Evolutionary conservation across 73 alveolate species (phyloP).

Genomic region (Paramecium tetraurelia): DNA sequence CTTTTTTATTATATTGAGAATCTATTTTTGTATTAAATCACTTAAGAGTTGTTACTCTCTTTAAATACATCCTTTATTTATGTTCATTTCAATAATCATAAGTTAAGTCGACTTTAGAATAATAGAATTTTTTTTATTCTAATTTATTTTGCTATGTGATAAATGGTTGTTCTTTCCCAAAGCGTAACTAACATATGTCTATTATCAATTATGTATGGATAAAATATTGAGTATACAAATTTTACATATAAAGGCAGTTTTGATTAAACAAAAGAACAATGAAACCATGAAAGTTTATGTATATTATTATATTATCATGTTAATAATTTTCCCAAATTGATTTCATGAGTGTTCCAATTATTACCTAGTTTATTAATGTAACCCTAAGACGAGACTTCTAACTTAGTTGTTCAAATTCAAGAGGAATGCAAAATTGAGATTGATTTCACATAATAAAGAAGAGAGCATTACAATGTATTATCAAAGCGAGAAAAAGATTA

Average conservation of each 20-base stretch:
- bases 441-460: background rate
- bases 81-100: background rate
- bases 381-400: background rate
- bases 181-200: too few relatives aligned
- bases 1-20: background rate
- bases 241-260: background rate
- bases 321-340: conserved; percentile 10
- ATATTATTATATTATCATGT: conserved; percentile 11
- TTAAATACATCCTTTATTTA: background rate
- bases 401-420: background rate
- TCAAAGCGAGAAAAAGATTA: background rate
- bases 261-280: background rate
- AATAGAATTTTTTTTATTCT: background rate
- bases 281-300: background rate
- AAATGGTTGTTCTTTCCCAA: too few relatives aligned
- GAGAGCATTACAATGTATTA: background rate
- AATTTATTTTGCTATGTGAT: background rate
- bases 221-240: background rate
- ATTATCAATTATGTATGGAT: too few relatives aligned
- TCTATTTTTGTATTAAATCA: background rate
- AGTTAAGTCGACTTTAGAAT: background rate
- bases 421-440: background rate
- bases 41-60: background rate
- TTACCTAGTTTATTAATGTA: conserved; percentile 22
- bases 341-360: background rate